A percentile compares a stretch with the other conserved stretches of the same genome.
These are phyloP conservation scores for Fusarium neocosmosporiellum DNA, from an alignment of 2,329 filamentous ascomycete species.

Conservation along the genomic window DNA sequence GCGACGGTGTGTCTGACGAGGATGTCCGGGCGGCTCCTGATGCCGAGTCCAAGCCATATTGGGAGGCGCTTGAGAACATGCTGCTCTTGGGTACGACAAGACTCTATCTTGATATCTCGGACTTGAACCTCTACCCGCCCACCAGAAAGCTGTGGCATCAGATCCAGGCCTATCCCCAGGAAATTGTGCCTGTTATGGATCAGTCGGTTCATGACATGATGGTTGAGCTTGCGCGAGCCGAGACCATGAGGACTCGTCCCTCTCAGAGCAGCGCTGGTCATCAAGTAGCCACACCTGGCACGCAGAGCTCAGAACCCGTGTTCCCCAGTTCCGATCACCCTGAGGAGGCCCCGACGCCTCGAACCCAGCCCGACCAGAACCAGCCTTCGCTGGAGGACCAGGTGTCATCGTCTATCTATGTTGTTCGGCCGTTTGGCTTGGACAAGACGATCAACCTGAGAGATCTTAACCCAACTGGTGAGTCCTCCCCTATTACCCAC, in stretches of 20 bases:
- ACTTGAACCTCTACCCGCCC: conserved; percentile 91
- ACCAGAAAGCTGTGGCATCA: conserved; percentile 97
- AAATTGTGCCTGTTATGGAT: conserved; percentile 97
- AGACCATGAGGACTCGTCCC: conserved; percentile 76
- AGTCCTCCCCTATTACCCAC: conserved; percentile 28
- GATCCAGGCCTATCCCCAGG: conserved; percentile 91
- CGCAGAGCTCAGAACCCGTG: conserved; percentile 78
- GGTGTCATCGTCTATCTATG: conserved; percentile 82
- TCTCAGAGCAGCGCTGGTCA: conserved; percentile 68
- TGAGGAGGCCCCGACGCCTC: conserved; percentile 56
- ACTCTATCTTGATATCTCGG: conserved; percentile 88
- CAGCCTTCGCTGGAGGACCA: conserved; percentile 78
- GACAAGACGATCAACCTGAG: conserved; percentile 90
- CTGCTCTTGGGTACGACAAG: conserved; percentile 84
- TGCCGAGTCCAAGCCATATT: conserved; percentile 84
- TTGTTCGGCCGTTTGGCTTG: conserved; percentile 89
- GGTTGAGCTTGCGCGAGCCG: conserved; percentile 85
- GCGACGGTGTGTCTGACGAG: conserved; percentile 83
- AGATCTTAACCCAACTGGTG: conserved; percentile 89
- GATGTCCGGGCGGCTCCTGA: conserved; percentile 77
- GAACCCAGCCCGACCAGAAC: conserved; percentile 55
- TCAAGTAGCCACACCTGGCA: conserved; percentile 57
- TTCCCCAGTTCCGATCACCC: conserved; percentile 83
- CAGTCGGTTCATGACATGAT: conserved; percentile 93
- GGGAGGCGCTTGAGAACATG: conserved; percentile 90